A percentile compares a stretch with the other conserved stretches of the same genome.
These are phyloP conservation scores for Pogostemon cablin DNA, from an alignment of 257 asterid genomes.

Conservation along the genomic window DNA sequence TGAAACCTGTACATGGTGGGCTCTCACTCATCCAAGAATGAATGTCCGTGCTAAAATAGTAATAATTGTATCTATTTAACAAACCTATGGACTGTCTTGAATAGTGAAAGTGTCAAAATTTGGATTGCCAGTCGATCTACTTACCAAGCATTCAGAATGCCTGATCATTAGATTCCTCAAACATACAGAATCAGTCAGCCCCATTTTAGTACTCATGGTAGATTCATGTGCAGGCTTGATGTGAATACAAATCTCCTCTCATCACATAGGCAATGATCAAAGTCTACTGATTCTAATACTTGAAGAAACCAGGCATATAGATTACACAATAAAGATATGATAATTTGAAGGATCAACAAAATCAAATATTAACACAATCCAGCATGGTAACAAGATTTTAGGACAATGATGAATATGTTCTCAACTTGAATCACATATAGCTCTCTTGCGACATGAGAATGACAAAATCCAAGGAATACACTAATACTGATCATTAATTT, in stretches of 20 bases:
- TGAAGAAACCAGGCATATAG: neutral
- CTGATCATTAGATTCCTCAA: neutral
- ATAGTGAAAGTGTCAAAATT: neutral
- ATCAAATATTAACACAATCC: conserved; percentile 19
- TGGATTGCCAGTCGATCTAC: neutral
- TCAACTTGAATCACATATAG: conserved; percentile 22
- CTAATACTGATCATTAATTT: neutral
- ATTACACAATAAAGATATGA: neutral
- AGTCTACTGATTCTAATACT: neutral
- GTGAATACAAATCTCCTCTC: neutral
- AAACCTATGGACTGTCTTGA: no score
- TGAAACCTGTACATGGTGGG: neutral
- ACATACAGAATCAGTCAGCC: conserved; percentile 5
- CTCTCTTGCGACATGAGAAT: conserved; percentile 8
- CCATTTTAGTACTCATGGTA: neutral
- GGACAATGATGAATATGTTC: conserved; percentile 7
- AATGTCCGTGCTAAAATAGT: no score
- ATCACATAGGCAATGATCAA: neutral
- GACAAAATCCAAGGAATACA: conserved; percentile 22
- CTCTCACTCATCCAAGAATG: neutral
- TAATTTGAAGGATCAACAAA: conserved; percentile 20
- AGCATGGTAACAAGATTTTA: conserved; percentile 1
- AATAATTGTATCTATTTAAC: no score
- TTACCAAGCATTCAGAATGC: neutral
- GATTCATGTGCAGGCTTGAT: neutral